These are phyloP conservation scores for Ogataea chonburiensis DNA, from an alignment of 805 yeast genomes.

Conservation along the genomic window DNA sequence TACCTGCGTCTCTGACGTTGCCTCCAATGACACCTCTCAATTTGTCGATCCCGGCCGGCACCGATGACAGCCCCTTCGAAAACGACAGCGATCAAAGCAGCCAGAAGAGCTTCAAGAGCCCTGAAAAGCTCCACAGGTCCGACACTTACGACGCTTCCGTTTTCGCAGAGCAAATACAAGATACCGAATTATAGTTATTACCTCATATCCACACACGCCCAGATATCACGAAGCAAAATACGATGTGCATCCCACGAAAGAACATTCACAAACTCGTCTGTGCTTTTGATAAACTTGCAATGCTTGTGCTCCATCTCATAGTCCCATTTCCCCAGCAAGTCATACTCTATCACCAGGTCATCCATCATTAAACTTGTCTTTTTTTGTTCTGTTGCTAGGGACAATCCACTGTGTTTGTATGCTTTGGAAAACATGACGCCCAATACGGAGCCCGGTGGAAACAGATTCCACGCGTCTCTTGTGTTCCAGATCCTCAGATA, in stretches of 20 bases:
- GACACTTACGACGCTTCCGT: constrained; percentile 15
- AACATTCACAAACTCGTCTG: constrained; percentile 17
- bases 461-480: constrained; percentile 24
- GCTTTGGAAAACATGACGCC: constrained; percentile 15
- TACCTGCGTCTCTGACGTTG: constrained; percentile 34
- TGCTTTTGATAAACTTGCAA: constrained; percentile 18
- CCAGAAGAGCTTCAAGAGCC: constrained; percentile 6
- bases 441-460: constrained; percentile 19
- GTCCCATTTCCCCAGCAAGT: constrained; percentile 24
- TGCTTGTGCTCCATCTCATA: constrained; percentile 18
- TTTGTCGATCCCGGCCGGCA: constrained; percentile 27
- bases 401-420: constrained; percentile 23
- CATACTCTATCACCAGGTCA: constrained; percentile 21
- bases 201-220: constrained; percentile 24
- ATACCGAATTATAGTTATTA: constrained; percentile 21
- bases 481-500: constrained; percentile 26
- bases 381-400: constrained; percentile 24
- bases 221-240: constrained; percentile 18
- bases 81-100: constrained; percentile 21
- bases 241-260: constrained; percentile 23
- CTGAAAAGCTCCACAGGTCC: neutral
- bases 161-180: constrained; percentile 25
- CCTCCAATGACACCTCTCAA: constrained; percentile 40
- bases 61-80: constrained; percentile 17
- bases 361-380: constrained; percentile 10